Base-by-base conservation (phyloP, 306 rosid species). In the Crotalaria pallida region DNA sequence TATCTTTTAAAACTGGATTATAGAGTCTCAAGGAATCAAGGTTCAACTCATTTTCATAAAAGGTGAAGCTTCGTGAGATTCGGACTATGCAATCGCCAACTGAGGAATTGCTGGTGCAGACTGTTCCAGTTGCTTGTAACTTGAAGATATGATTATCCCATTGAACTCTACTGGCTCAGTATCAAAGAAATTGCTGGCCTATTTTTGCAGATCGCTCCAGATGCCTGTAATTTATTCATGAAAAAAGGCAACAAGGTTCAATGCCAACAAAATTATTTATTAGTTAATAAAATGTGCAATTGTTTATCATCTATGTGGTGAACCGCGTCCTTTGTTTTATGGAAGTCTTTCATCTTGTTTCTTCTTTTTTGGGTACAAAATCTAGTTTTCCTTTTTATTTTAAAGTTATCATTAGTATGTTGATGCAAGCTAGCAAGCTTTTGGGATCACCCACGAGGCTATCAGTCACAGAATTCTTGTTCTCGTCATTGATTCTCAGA, bases 11-110 rank as follows among this genome's bases (percentile, higher is more conserved):
- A n/a, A 22, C 63, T 81, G 80, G 64, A 60, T 69, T 79, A 22
- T 40, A 90, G 96, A 79, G 84, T 79, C 84, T 90, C 72, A 89
- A 76, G 72, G 93, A 87, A 18, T 84, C 88, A 61, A 83, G 89
- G 59, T 47, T 10, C 72, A 81, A 69, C 57, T 80, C 80, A 21
- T 72, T 70, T 77, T 85, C 85, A 43, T 47, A 64, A 69, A 79
- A 79, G 72, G 71, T 13, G 66, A 76, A 71, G 62, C 71, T 36
- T 47, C 67, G 34, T 29, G 82, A 72, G 67, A 51, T 34, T 34
- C 59, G 63, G 76, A 55, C 55, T 29, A 66, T 40, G 9, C 47
- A 19, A 53, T 75, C 27, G 22, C 76, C 65, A 40, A 59, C 69
- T 73, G 44, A 58, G 78, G 78, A 78, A 52, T 33, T 59, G 64